phyloP scores from a whole-genome alignment of 1,139 yeast species.

The Hansenula sp. region DNA sequence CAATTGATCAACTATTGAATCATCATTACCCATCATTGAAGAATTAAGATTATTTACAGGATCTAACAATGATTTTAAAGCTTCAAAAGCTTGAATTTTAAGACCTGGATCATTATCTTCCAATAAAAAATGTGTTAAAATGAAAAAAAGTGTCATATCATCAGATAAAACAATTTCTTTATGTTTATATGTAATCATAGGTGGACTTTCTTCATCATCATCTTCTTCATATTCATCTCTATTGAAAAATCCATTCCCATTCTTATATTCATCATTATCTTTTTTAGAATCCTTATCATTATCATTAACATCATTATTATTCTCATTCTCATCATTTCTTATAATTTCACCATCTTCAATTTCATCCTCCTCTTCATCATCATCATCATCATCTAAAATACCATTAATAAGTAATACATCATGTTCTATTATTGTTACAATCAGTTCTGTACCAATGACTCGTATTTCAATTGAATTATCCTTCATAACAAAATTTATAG shows the following conservation, averaged over 20 bases:
- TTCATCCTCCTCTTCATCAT: background rate
- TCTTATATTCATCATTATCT: background rate
- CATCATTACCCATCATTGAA: slow-evolving; percentile 21
- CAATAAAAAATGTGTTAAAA: slow-evolving; percentile 58
- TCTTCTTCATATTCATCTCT: slow-evolving; percentile 13
- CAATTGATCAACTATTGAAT: slow-evolving; percentile 29
- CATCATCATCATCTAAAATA: slow-evolving; percentile 6
- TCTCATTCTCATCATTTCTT: background rate
- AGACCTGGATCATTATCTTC: slow-evolving; percentile 68
- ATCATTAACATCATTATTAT: background rate
- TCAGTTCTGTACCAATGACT: slow-evolving; percentile 75
- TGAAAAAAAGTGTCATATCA: slow-evolving; percentile 58
- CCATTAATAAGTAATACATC: slow-evolving; percentile 64
- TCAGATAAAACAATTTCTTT: slow-evolving; percentile 32
- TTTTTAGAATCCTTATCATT: slow-evolving; percentile 1
- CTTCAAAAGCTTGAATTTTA: slow-evolving; percentile 80
- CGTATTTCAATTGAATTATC: slow-evolving; percentile 52
- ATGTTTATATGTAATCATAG: background rate
- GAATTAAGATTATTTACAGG: slow-evolving; percentile 24
- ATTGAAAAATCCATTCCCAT: slow-evolving; percentile 6
- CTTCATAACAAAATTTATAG: slow-evolving; percentile 67
- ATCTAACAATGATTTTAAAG: slow-evolving; percentile 67
- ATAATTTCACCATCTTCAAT: background rate
- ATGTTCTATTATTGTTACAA: slow-evolving; percentile 79
- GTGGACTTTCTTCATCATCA: slow-evolving; percentile 5